Percentiles rank a stretch among this genome's conserved stretches.
phyloP scores from a whole-genome alignment of 371 early-diverging fungal species.

The Syncephalastrum contaminatum region DNA sequence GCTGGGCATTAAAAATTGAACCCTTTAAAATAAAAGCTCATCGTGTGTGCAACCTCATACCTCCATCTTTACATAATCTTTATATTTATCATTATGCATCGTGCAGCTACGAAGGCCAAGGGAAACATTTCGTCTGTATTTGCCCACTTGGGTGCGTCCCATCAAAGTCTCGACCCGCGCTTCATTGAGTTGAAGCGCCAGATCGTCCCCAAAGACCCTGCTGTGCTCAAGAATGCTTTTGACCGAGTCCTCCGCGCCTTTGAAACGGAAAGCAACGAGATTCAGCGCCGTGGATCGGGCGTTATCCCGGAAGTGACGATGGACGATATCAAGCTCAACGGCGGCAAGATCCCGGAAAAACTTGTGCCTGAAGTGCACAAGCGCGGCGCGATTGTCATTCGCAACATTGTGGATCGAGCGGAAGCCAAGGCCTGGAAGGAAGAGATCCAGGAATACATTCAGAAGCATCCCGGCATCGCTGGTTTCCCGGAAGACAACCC shows the following conservation, averaged over 20 bases:
- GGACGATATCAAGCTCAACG: constrained; percentile 27
- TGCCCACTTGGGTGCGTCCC: constrained; percentile 31
- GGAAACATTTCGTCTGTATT: constrained; percentile 44
- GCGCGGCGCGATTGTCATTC: constrained; percentile 35
- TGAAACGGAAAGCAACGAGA: constrained; percentile 26
- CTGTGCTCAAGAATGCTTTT: constrained; percentile 23
- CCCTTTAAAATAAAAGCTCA: no score
- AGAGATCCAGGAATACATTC: constrained; percentile 28
- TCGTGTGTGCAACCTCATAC: no score
- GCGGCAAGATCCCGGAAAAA: constrained; percentile 29
- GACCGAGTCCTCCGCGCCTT: constrained; percentile 23
- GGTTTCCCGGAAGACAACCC: constrained; percentile 38
- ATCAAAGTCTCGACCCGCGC: constrained; percentile 21
- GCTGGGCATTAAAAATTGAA: no score
- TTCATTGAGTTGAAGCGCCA: constrained; percentile 25
- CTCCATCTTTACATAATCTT: not conserved
- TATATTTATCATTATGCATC: constrained; percentile 8
- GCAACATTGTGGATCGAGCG: constrained; percentile 25
- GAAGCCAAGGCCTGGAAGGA: constrained; percentile 34
- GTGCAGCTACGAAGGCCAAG: constrained; percentile 22
- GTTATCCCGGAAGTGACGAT: constrained; percentile 30
- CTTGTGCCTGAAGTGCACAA: constrained; percentile 23
- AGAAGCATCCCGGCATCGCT: constrained; percentile 19
- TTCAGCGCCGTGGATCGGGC: constrained; percentile 26
- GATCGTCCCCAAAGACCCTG: constrained; percentile 23